Evolutionary conservation across 768 basidiomycete species (phyloP), one percentile per base, ranked within the genome.

Genomic region (Galerina sulciceps): DNA sequence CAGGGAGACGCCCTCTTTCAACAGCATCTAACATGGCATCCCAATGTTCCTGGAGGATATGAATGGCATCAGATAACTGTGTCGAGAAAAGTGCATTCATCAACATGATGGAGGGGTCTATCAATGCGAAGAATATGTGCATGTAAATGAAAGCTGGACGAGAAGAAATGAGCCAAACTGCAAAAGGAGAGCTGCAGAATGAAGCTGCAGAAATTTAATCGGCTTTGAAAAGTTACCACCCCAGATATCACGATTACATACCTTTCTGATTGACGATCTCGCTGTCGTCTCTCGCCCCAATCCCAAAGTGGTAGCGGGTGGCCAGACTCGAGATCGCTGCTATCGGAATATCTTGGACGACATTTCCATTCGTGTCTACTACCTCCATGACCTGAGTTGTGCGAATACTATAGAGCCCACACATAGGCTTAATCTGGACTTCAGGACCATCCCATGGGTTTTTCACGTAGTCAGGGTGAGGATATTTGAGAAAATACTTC

Each of bases 401-500:
- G 23, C 42, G 40, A 43, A 53, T 9, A 6, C 15, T 18, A 11
- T 42, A 41, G 10, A 53, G 42, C 6, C 52, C 41, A 34, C 52
- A 53, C 41, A 53, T 42, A 6, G 40, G 34, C 1, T 41, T 26
- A 20, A 35, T 44, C 2, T 38, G 52, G 34, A 34, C 52, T 18
- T 44, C 22, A 22, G 52, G 52, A 44, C 52, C 17, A 34, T 53
- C 31, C 52, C 52, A 53, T 18, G 41, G 52, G 8, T 36, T 38
- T 2, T 17, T 38, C 8, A 31, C 22, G 31, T 43, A 53, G 9
- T 36, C 31, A 15, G 52, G 37, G 23, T 51, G 43, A 17, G 53
- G 53, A 20, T 66, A 66, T 57, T 61, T 63, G 5, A 60, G 62
- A 44, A 61, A 61, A 22, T 50, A 59, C 37, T 66, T 66, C 15